Evolutionary conservation across 2,329 filamentous ascomycete genomes (phyloP).

Genomic region (Saccharata proteae): DNA sequence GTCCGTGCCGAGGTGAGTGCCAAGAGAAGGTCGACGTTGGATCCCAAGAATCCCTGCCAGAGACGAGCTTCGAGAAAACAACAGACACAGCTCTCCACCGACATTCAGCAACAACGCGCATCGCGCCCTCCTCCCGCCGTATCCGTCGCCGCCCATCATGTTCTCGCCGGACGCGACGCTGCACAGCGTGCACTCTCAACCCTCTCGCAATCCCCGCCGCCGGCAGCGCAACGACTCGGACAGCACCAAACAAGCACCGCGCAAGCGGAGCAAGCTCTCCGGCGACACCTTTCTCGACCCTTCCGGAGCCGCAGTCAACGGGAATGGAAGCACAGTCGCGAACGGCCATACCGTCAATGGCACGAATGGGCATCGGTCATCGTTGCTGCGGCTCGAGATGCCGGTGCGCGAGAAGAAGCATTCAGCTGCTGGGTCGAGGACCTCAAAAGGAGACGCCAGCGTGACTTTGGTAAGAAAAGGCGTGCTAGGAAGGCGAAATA

Average conservation of each 20-base stretch:
- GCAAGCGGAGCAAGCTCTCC: slow-evolving; percentile 36
- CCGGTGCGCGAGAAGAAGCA: slow-evolving; percentile 29
- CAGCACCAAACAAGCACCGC: slow-evolving; percentile 27
- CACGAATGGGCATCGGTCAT: slow-evolving; percentile 15
- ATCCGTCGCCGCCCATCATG: slow-evolving; percentile 18
- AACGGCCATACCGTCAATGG: slow-evolving; percentile 21
- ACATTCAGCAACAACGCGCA: slow-evolving; percentile 5
- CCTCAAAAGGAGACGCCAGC: slow-evolving; percentile 56
- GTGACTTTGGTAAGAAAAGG: slow-evolving; percentile 50
- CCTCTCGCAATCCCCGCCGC: slow-evolving; percentile 32
- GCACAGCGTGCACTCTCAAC: slow-evolving; percentile 23
- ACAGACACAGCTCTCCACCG: slow-evolving; percentile 3
- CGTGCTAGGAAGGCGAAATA: no score
- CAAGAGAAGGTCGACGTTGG: not conserved
- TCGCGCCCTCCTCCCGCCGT: slow-evolving; percentile 12
- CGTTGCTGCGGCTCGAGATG: slow-evolving; percentile 23
- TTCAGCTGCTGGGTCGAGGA: slow-evolving; percentile 31
- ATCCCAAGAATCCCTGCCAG: slow-evolving; percentile 3
- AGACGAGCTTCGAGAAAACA: slow-evolving; percentile 10
- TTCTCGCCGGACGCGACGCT: slow-evolving; percentile 26
- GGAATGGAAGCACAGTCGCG: slow-evolving; percentile 17
- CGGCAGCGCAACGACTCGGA: slow-evolving; percentile 34
- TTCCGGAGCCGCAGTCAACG: slow-evolving; percentile 17
- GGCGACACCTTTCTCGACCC: slow-evolving; percentile 26
- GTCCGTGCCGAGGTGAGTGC: no score